These are phyloP conservation scores for Rhododendron henanense DNA, from an alignment of 148 eudicot genomes.

Conservation along the genomic window DNA sequence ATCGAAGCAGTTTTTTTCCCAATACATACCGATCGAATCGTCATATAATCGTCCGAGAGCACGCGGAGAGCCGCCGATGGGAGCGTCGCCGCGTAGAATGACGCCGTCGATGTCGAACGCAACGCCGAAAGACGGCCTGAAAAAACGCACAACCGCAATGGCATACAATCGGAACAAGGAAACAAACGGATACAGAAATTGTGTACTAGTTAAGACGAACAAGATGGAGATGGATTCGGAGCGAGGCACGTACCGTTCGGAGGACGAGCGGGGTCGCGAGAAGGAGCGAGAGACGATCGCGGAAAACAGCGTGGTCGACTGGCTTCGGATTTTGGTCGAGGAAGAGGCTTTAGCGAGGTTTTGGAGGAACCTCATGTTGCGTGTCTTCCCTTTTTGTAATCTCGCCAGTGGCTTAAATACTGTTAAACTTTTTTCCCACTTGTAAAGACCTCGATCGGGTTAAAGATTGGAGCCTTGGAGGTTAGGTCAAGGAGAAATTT, in stretches of 20 bases:
- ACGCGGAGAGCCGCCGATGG: constrained; percentile 50
- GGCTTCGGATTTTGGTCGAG: not conserved
- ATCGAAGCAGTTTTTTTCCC: not conserved
- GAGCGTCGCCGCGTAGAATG: constrained; percentile 46
- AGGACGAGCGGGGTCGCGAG: constrained; percentile 10
- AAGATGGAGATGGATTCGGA: not conserved
- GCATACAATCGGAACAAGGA: not conserved
- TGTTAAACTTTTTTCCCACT: no score
- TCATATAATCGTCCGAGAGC: constrained; percentile 42
- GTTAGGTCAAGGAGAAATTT: no score
- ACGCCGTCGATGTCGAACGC: constrained; percentile 72
- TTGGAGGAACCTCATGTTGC: not conserved
- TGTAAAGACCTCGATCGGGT: no score
- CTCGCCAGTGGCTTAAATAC: no score
- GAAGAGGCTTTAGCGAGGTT: not conserved
- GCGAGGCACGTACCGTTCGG: constrained; percentile 3
- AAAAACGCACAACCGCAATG: not conserved
- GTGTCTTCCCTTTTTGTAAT: not conserved
- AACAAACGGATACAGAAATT: not conserved
- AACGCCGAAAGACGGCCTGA: constrained; percentile 49
- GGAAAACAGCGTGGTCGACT: not conserved
- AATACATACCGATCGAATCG: constrained; percentile 13
- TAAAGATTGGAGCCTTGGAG: no score
- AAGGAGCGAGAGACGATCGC: constrained; percentile 16
- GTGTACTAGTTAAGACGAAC: not conserved